Base-by-base conservation (phyloP, 257 asterid genomes). In the Nicotiana knightiana region DNA sequence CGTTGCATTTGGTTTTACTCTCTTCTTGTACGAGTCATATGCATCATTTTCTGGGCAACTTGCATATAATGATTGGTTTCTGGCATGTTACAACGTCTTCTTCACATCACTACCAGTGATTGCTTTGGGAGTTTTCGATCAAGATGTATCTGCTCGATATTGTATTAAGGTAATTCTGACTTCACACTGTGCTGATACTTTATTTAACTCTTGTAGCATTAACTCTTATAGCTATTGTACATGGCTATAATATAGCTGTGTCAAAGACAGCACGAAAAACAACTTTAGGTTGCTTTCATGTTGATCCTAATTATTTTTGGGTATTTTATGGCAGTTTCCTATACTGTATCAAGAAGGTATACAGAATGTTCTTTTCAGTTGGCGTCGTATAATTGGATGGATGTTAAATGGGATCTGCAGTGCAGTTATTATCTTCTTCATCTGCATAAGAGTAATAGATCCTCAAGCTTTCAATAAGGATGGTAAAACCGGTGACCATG, bases 301-400 rank as follows among this genome's bases (percentile, higher is more conserved):
- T 43, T 9, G 51, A 43, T 16, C 87, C 87, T n/a, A 85, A 30
- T 39, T 6, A 59, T 61, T 32, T 16, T 28, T 8, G 21, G 66
- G 43, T 85, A 46, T 64, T 43, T 6, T 66, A 1, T 77, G 82
- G 86, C 93, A 96, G 98, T 96, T 96, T 81, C 99, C 99, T 4
- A 51, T 92, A 76, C 87, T 96, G 5, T 96, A 96, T 90, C 99
- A 96, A 91, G 98, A 96, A 89, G 99, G 99, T n/a, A 89, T 91
- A 16, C 98, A 90, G 78, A 93, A 96, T 61, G 89, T 90, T 77
- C 97, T 96, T 77, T 96, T 96, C 92, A 92, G 97, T 85, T 96
- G 99, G 99, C 91, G 89, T 3, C 93, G 98, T 0, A 88, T 96
- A 81, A 80, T 91, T 4, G 98, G 98, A 4, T 96, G 99, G 99